These are phyloP conservation scores for Butyriboletus appendiculatus DNA, from an alignment of 1,284 basidiomycete genomes.

Conservation along the genomic window DNA sequence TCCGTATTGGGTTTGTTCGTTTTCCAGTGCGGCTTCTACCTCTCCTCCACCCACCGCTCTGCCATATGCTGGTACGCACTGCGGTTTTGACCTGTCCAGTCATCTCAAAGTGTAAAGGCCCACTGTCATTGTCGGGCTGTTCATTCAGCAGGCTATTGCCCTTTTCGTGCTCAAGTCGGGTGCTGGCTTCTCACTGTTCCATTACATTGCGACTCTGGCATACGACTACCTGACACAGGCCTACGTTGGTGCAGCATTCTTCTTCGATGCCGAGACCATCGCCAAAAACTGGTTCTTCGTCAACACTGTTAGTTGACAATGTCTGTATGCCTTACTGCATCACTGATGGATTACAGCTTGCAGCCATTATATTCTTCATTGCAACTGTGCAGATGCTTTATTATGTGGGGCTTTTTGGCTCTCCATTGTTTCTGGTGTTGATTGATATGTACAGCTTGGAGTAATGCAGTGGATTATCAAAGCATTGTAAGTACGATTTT, in stretches of 20 bases:
- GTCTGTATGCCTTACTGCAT: slow-evolving; percentile 1
- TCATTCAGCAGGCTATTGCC: slow-evolving; percentile 81
- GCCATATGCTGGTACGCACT: slow-evolving; percentile 63
- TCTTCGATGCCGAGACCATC: slow-evolving; percentile 68
- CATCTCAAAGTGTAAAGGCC: slow-evolving; percentile 48
- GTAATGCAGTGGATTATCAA: slow-evolving; percentile 90
- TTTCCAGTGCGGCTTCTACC: slow-evolving; percentile 75
- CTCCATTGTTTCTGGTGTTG: not conserved
- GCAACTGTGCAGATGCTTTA: slow-evolving; percentile 88
- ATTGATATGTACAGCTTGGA: slow-evolving; percentile 47
- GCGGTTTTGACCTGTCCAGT: not conserved
- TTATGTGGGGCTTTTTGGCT: slow-evolving; percentile 44
- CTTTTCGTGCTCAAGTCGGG: slow-evolving; percentile 83
- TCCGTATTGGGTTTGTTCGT: slow-evolving; percentile 78
- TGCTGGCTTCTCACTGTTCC: slow-evolving; percentile 81
- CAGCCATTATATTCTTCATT: slow-evolving; percentile 84
- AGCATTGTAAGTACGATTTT: slow-evolving; percentile 56
- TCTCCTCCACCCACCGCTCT: slow-evolving; percentile 58
- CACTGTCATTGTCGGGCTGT: slow-evolving; percentile 83
- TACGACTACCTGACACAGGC: slow-evolving; percentile 70
- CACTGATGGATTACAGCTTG: slow-evolving; percentile 45
- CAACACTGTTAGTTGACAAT: slow-evolving; percentile 54
- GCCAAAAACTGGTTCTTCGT: slow-evolving; percentile 79
- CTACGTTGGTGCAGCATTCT: slow-evolving; percentile 70
- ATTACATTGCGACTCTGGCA: slow-evolving; percentile 77